Base-by-base conservation (phyloP, 2,329 filamentous ascomycete genomes). In the Cordyceps cicadae region DNA sequence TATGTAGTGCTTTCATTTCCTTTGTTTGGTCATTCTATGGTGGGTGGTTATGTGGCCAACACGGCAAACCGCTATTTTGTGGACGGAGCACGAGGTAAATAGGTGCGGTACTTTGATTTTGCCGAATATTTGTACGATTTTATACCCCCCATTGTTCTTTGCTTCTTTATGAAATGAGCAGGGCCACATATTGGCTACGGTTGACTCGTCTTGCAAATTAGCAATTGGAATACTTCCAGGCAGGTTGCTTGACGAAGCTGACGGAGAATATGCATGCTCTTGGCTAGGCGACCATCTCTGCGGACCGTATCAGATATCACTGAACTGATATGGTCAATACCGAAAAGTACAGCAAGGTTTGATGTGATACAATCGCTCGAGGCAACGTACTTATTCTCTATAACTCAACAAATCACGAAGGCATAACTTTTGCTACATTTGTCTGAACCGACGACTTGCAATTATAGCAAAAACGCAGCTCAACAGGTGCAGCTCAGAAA, bases 181-280 rank as follows among this genome's bases (percentile, higher is more conserved):
- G 29, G 45, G n/a, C 21, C n/a, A 26, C 19, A 24, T 56, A 8
- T 8, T 26, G 14, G 26, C n/a, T n/a, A 49, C 29, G 19, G 21
- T 14, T 46, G n/a, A 19, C 15, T 39, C 14, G 29, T 2, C 37
- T 26, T 1, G n/a, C n/a, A 24, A 2, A 3, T 24, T 3, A 15
- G 54, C 29, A 24, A 14, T 12, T 19, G 14, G 54, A 43, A n/a
- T 24, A n/a, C 29, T 24, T 15, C 3, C 32, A 5, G 32, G 29
- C 60, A 48, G 1, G 57, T 68, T 26, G 34, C 66, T 1, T 66
- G 64, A 69, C 51, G 14, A 45, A 11, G 62, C 56, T 0, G 62
- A 66, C 5, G 34, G 29, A 2, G 34, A 41, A 7, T 60, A 32
- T 9, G 24, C 29, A 37, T 6, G 8, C 1, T 39, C 3, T 48